Base-by-base conservation (phyloP, 148 eudicot genomes). In the Pouteria glomerata region DNA sequence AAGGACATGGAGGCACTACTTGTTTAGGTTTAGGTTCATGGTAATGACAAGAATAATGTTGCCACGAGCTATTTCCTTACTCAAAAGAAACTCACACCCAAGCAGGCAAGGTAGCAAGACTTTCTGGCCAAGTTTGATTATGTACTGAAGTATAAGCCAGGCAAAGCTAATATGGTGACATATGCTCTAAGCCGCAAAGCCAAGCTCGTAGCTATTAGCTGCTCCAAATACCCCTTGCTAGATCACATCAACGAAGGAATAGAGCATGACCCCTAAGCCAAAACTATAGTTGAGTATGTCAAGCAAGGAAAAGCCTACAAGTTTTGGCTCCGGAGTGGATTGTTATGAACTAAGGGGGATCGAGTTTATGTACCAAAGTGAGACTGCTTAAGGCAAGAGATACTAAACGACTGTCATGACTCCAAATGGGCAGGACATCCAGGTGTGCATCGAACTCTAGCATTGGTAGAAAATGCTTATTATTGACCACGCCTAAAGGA, bases 401-500 rank as follows among this genome's bases (percentile, higher is more conserved):
- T 34, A 16, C 12, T 61, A 0, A 34, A 34, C 44, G 39, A 61
- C 23, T 61, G 66, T 13, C 66, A 31, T 34, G 44, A 34, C 44
- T 61, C 66, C n/a, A 61, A 34, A 34, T 61, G 66, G 66, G 66
- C 16, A 19, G 66, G 66, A 33, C 44, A 61, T n/a, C 42, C 23
- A 18, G 18, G 66, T 18, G 19, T 29, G 23, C 66, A 61, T 34
- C 23, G 44, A 2, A 33, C 14, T 16, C n/a, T 61, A 2, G 42
- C 66, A 10, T 44, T 61, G 15, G 23, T 61, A 1, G 44, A 61
- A 19, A 44, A 61, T 14, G n/a, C 1, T 0, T 68, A 68, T 8
- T 51, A 68, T 31, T 51, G 24, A 59, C 60, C 72, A 1, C 42
- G 21, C 4, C 30, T 68, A 29, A 21, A 47, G 14, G 59, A 68